Evolutionary conservation across 805 yeast species (phyloP), one percentile per base, ranked within the genome.

Genomic region (Candida endomychidarum): DNA sequence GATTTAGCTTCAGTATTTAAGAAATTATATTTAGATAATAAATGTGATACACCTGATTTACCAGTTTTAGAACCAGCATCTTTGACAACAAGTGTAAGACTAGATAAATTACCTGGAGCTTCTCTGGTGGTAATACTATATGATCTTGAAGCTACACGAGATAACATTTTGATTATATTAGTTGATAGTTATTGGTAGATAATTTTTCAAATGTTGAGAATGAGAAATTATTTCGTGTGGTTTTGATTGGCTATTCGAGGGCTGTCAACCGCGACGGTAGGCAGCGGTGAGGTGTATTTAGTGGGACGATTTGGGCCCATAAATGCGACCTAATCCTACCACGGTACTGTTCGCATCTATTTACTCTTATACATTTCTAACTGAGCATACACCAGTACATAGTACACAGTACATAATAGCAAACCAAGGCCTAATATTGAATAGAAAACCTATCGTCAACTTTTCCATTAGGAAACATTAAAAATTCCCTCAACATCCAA

Each of bases 51-150:
- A 69, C 98, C 99, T 41, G 90, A 82, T 51, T 74, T 66, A 37
- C 76, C 72, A 36, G 75, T 52, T 63, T 93, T 84, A 42, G 96
- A 79, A 51, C 98, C 98, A 49, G 86, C 95, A 57, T 82, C 82
- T 53, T 72, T 71, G 52, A 91, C 82, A 47, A 84, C 81, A 45
- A 91, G 87, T 40, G 90, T 75, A 43, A 93, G 70, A 40, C 83
- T 73, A 47, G 96, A 83, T 46, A 87, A 78, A 53, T 79, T 74
- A 40, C 86, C 81, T 36, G 79, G 66, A 41, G 82, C 72, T 48
- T 81, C 88, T 49, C 70, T 70, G 48, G 83, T 67, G 33, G 72
- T 59, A 45, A 80, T 63, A 58, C 70, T 65, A 56, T 66, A 67
- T 27, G 72, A 61, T 61, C 73, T 72, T 48, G 52, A 57, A 41